Evolutionary conservation across 2,329 filamentous ascomycete species (phyloP), one percentile per base, ranked within the genome.

Genomic region (Cordyceps sp.): DNA sequence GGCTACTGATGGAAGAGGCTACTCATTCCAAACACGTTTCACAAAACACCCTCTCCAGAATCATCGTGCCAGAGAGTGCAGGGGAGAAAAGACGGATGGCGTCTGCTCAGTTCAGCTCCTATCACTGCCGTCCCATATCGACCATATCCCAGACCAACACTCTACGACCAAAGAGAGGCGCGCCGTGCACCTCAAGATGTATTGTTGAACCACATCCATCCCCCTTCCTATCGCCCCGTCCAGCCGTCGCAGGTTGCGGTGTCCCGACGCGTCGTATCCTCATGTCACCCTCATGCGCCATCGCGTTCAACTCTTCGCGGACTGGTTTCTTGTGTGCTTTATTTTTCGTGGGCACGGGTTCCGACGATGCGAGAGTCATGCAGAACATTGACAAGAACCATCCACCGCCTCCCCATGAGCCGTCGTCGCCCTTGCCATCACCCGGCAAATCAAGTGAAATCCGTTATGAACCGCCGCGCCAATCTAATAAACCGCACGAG

Each of bases 401-500:
- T 50, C 45, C 46, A 43, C 45, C 45, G 43, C 39, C 39, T 34
- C 45, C 41, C 42, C 48, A 40, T 42, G 45, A 41, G 35, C 45
- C 38, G 43, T 54, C 55, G 14, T n/a, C n/a, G 48, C 53, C 58
- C 57, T 57, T 58, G 55, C 53, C 54, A 54, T 55, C 52, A 55
- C 48, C 50, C 46, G 46, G 57, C 53, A 61, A 60, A 61, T 59
- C 57, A 61, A 62, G 55, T 59, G 52, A 53, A 59, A 58, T 56
- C 60, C 52, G 47, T 48, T 54, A 49, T 58, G 55, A 60, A 62
- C 60, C 59, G 57, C 59, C 60, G 57, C 60, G 61, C 61, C 60
- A 61, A 62, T 64, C 60, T 64, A 63, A 61, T 61, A 58, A 59
- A 62, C 55, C 55, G 57, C 58, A 56, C 57, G 57, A 62, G 54